A percentile compares a stretch with the other conserved stretches of the same genome.
phyloP scores from a whole-genome alignment of 1,284 basidiomycete genomes.

The Leccinum fuscescens region DNA sequence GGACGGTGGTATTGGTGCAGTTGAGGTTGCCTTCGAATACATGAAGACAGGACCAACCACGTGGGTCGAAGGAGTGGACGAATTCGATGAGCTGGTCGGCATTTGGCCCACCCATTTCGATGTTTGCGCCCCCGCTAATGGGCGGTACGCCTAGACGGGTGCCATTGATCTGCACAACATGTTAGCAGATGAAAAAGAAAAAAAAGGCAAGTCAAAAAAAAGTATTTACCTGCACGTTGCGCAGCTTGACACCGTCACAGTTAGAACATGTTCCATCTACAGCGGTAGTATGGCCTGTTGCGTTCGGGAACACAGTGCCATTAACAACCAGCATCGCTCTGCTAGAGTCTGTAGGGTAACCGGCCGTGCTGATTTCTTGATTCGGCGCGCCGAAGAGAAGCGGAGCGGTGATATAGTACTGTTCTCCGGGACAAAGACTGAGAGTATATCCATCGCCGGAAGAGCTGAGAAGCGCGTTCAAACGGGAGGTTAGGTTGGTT shows the following conservation, averaged over 20 bases:
- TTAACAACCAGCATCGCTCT: conserved; percentile 56
- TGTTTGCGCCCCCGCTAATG: conserved; percentile 66
- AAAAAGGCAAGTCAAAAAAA: conserved; percentile 20
- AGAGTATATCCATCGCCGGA: conserved; percentile 66
- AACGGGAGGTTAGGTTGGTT: conserved; percentile 63
- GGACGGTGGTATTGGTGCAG: conserved; percentile 66
- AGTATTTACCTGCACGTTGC: conserved; percentile 64
- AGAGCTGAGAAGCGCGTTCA: conserved; percentile 64
- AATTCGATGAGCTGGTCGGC: conserved; percentile 67
- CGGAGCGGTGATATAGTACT: conserved; percentile 63
- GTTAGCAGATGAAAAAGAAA: conserved; percentile 34
- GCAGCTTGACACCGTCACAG: conserved; percentile 59
- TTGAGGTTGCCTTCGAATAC: conserved; percentile 56
- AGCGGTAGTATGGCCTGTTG: conserved; percentile 66
- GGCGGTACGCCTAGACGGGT: conserved; percentile 51
- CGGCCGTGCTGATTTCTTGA: conserved; percentile 77
- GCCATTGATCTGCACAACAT: conserved; percentile 57
- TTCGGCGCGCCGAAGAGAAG: conserved; percentile 62
- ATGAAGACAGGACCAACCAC: conserved; percentile 76
- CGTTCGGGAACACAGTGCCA: conserved; percentile 50
- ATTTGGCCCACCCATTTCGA: conserved; percentile 75
- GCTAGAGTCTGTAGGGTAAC: conserved; percentile 61
- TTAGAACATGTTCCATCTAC: conserved; percentile 60
- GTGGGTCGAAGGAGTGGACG: conserved; percentile 67
- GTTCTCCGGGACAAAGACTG: conserved; percentile 58